Conservation (phyloP, 2,329 filamentous ascomycete species). For the Westerdykella sp. region DNA sequence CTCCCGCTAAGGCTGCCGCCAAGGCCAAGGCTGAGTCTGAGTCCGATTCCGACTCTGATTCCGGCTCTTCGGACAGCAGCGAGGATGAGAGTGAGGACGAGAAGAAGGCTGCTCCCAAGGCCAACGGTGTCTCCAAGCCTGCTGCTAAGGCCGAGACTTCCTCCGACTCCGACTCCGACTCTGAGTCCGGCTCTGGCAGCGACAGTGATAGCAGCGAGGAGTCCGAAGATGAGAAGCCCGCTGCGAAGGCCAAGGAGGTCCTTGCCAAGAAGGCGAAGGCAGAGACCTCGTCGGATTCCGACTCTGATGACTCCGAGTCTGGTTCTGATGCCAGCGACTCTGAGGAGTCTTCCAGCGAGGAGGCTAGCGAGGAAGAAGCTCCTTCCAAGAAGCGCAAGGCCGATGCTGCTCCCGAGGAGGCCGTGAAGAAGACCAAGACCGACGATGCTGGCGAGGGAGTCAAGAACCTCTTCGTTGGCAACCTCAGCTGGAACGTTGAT, state of each 20-base stretch:
- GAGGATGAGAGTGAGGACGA: constrained; percentile 30
- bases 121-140: constrained; percentile 12
- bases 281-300: constrained; percentile 2
- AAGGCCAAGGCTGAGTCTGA: constrained; percentile 36
- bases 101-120: constrained; percentile 19
- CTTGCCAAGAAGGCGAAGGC: too few relatives aligned
- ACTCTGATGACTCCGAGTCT: constrained; percentile 31
- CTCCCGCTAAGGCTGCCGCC: constrained; percentile 25
- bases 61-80: constrained; percentile 15
- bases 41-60: constrained; percentile 30
- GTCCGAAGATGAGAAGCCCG: constrained; percentile 16
- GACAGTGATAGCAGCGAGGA: constrained; percentile 15
- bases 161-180: constrained; percentile 32
- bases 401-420: constrained; percentile 46
- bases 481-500: constrained; percentile 84
- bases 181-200: constrained; percentile 26
- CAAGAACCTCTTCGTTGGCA: constrained; percentile 79
- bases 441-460: constrained; percentile 46
- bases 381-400: constrained; percentile 64
- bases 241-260: constrained; percentile 16
- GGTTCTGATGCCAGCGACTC: constrained; percentile 19
- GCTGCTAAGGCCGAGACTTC: constrained; percentile 20
- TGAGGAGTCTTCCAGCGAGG: constrained; percentile 19
- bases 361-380: constrained; percentile 30
- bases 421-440: constrained; percentile 63